phyloP scores from a whole-genome alignment of 2,329 filamentous ascomycete species.

The Colletotrichum neosansevieriae region DNA sequence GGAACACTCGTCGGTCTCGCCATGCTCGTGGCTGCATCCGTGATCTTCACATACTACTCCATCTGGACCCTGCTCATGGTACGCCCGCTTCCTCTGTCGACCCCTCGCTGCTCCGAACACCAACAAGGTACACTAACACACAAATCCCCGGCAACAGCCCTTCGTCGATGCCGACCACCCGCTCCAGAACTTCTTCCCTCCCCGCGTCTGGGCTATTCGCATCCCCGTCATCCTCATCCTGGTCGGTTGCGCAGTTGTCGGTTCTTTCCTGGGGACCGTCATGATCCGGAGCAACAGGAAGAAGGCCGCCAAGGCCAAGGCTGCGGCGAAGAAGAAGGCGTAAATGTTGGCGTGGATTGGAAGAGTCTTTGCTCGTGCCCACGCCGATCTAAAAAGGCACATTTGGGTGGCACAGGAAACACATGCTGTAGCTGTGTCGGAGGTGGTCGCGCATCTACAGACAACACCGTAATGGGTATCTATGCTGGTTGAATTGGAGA shows the following conservation, averaged over 20 bases:
- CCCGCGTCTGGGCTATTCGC: slow-evolving; percentile 98
- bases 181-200: slow-evolving; percentile 94
- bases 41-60: slow-evolving; percentile 87
- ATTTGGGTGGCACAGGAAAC: not conserved
- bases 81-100: slow-evolving; percentile 47
- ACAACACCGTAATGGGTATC: slow-evolving; percentile 32
- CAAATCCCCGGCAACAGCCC: slow-evolving; percentile 68
- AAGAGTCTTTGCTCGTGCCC: not conserved
- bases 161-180: slow-evolving; percentile 97
- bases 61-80: slow-evolving; percentile 99
- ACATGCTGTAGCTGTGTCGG: not conserved
- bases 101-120: slow-evolving; percentile 6
- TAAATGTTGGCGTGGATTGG: slow-evolving; percentile 53
- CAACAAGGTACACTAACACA: slow-evolving; percentile 32
- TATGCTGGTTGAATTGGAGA: slow-evolving; percentile 37
- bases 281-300: slow-evolving; percentile 99
- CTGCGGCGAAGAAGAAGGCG: slow-evolving; percentile 86
- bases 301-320: slow-evolving; percentile 94
- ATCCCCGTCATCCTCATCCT: slow-evolving; percentile 97
- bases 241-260: slow-evolving; percentile 91
- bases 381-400: no score
- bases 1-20: slow-evolving; percentile 82
- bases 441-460: not conserved
- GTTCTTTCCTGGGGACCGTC: slow-evolving; percentile 93
- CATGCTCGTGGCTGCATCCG: slow-evolving; percentile 75